Evolutionary conservation across 352 stramenopile species (phyloP), one percentile per base, ranked within the genome.

Genomic region (Pythium guiyangense): DNA sequence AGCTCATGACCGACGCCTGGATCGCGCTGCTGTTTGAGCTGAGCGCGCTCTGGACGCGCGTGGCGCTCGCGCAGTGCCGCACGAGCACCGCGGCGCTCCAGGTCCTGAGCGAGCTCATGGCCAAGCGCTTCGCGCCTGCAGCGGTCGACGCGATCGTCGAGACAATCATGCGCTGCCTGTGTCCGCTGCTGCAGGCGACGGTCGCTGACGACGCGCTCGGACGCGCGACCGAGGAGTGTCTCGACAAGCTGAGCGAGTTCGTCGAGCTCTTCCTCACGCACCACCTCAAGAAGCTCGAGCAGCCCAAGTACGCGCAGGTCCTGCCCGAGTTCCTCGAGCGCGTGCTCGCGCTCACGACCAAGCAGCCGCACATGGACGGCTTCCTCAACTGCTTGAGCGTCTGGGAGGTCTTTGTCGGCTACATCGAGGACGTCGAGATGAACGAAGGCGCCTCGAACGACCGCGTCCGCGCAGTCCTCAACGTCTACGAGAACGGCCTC

Each of bases 321-420:
- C 58, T 93, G 22, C 75, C 79, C 4, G 62, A 60, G 27, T 90
- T 88, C 53, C 66, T 83, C 49, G 67, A 86, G 52, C 58, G 78
- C 1, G 78, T 91, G 29, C 70, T 89, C 44, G 56, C 59, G 22
- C 73, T 92, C 9, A 94, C 81, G 6, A 72, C 72, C 20, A 78
- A 84, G 25, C 84, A 94, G 69, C 79, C 79, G 4, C 79, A 92
- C 47, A 70, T 88, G 2, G 77, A 76, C 34, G 84, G 81, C 1
- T 88, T 92, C 45, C 54, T 92, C 46, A 90, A 92, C 59, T 94
- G 84, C 47, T 54, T 94, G 37, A 81, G 70, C 26, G 74, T 92
- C 8, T 94, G 84, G 84, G 81, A 94, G 27, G 79, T 94, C 6
- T 88, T 94, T 51, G 81, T 94, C 17, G 72, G 74, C 18, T 90